Evolutionary conservation across 352 stramenopile genomes (phyloP).

Genomic region (Plasmopara muralis): DNA sequence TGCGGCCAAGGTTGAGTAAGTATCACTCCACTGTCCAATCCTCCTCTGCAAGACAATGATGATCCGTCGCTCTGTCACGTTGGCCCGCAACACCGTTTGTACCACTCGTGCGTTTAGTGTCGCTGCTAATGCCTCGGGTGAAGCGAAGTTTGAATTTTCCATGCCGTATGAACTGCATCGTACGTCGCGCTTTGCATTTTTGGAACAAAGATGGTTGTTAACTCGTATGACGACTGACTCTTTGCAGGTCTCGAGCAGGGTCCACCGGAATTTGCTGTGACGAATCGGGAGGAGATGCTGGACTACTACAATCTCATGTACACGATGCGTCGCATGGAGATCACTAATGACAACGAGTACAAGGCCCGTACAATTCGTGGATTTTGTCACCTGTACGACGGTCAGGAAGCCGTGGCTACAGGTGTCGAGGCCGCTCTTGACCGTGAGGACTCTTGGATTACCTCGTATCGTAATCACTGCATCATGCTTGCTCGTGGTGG

Average conservation of each 20-base stretch:
- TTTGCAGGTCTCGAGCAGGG: constrained; percentile 62
- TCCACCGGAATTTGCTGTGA: constrained; percentile 52
- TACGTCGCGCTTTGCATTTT: constrained; percentile 19
- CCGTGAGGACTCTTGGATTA: constrained; percentile 97
- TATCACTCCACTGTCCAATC: constrained; percentile 29
- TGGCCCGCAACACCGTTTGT: constrained; percentile 26
- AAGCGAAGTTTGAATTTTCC: constrained; percentile 66
- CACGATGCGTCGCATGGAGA: constrained; percentile 99
- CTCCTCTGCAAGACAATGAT: constrained; percentile 40
- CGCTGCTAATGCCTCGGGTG: constrained; percentile 36
- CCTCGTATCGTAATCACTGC: constrained; percentile 99
- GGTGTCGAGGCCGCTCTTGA: constrained; percentile 95
- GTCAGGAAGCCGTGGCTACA: constrained; percentile 98
- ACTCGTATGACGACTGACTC: constrained; percentile 6
- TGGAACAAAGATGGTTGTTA: neutral
- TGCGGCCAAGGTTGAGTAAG: constrained; percentile 17
- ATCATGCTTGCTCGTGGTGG: constrained; percentile 93
- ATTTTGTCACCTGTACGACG: constrained; percentile 99
- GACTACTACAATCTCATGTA: constrained; percentile 98
- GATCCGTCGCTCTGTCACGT: constrained; percentile 49
- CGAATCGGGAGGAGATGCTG: constrained; percentile 95
- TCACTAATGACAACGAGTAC: constrained; percentile 99
- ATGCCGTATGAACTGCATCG: constrained; percentile 77
- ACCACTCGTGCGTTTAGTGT: constrained; percentile 57
- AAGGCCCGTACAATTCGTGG: constrained; percentile 97